Base-by-base conservation (phyloP, 805 yeast species). In the Gaillardinia entomophila region DNA sequence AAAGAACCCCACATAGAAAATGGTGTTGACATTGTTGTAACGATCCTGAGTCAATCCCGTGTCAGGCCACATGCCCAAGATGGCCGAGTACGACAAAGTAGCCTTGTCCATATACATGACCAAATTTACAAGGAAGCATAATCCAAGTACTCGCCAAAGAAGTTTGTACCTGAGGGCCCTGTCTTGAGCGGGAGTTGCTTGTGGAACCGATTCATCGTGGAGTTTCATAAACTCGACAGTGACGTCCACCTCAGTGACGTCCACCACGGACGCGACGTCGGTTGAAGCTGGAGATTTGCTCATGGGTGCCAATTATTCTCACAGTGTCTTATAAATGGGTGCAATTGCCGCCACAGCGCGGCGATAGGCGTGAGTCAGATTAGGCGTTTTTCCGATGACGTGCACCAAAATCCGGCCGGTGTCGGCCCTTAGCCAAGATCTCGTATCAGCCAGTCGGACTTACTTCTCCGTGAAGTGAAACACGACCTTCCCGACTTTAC, bases 401-500 rank as follows among this genome's bases (percentile, higher is more conserved):
- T n/a, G n/a, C n/a, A n/a, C n/a, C n/a, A n/a, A n/a, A n/a, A n/a
- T n/a, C n/a, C n/a, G n/a, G n/a, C n/a, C n/a, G n/a, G n/a, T n/a
- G n/a, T n/a, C n/a, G n/a, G n/a, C n/a, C n/a, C n/a, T n/a, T n/a
- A n/a, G n/a, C n/a, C n/a, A n/a, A n/a, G n/a, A n/a, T n/a, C n/a
- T n/a, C n/a, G n/a, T n/a, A n/a, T n/a, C n/a, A n/a, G n/a, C n/a
- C n/a, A n/a, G n/a, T n/a, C n/a, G n/a, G n/a, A n/a, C n/a, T n/a
- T 16, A 22, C 16, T 19, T 10, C 22, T 19, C 10, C 10, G 31
- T 16, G 23, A 48, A 46, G 23, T 51, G 59, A 38, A 77, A 73
- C 2, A 76, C 75, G 12, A 75, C 76, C 44, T 77, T 77, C 35
- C 72, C 68, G 1, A 73, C 77, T 41, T 67, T 60, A 28, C 73